Base-by-base conservation (phyloP, 306 rosid genomes). In the Dalbergia oliveri region DNA sequence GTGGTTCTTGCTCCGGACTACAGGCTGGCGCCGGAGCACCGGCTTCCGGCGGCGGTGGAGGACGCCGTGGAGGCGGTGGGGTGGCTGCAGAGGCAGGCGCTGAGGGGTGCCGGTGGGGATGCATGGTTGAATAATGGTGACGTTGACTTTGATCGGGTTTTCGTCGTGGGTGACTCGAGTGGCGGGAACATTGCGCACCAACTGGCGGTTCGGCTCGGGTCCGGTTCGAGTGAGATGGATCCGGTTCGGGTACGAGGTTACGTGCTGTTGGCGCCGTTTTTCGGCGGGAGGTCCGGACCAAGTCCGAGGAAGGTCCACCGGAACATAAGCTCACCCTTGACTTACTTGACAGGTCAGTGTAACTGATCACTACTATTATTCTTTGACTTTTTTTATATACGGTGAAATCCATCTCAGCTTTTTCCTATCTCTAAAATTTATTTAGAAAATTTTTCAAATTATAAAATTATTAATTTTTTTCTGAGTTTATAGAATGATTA, bases 181-280 rank as follows among this genome's bases (percentile, higher is more conserved):
- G 99, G 99, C 1, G 99, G 97, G 69, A 94, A 91, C 81, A 86
- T 94, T 69, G 99, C 95, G 0, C 99, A 94, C 75, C 97, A 93
- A 13, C 81, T 94, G 31, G 97, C 95, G 8, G 95, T 94, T 44
- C 86, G 84, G 59, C 68, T 93, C 4, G 89, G 90, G 0, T 9
- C 71, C 13, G 85, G 78, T 49, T 73, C 86, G 2, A 21, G 0
- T 0, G 64, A 78, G 53, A 58, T 66, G 70, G 87, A 72, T 2
- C 92, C 91, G 50, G 89, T 88, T 72, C 88, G 88, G 39, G 61
- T 93, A 0, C 81, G 93, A 41, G 99, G 99, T 39, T 93, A 82
- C 26, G 76, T 91, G 0, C 33, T 94, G 50, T 50, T 93, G 81
- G 99, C 95, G 12, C 99, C 99, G 21, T 94, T 94, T 85, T 94